Evolutionary conservation across 805 yeast species (phyloP), one percentile per base, ranked within the genome.

Genomic region (Metschnikowia noctiluminum): DNA sequence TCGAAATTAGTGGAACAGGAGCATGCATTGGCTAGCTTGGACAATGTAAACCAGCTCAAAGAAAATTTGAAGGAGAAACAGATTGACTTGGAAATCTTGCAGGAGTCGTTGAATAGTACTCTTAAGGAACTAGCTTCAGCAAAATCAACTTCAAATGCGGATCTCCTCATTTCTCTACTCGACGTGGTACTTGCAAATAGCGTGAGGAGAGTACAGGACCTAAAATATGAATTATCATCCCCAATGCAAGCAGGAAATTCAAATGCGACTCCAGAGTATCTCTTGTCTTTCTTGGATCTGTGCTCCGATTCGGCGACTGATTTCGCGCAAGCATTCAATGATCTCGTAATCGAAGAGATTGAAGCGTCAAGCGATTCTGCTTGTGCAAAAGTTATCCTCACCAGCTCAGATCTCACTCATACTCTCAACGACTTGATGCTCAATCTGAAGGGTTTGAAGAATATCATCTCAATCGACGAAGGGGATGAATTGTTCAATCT

Each of bases 161-260:
- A 79, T 34, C 81, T 80, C 56, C 64, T 86, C 45, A 63, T 73
- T 28, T 60, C 65, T 30, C 73, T 82, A 30, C 76, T 89, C 49
- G 96, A 89, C 63, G 82, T 91, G 9, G 79, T 89, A 42, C 71
- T 89, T 51, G 74, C 72, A 21, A 78, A 87, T 54, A 89, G 87
- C 40, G 79, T 86, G 28, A 81, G 82, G 52, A 74, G 89, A 44
- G 76, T 89, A 45, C 95, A 89, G 66, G 89, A 86, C 55, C 69
- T 86, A 0, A 70, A 79, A 37, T 84, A 79, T 59, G 89, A 84
- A 58, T 71, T 88, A 52, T 84, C 82, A 47, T 84, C 91, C 5
- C 88, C 94, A 30, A 80, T 85, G 80, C 89, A 86, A 65, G 88
- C 89, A 4, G 94, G 94, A 47, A 87, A 87, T 62, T 81, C 82